Percentiles rank a stretch among this genome's conserved stretches.
These are phyloP conservation scores for Crepidotus sp. DNA, from an alignment of 1,284 basidiomycete species.

Conservation along the genomic window DNA sequence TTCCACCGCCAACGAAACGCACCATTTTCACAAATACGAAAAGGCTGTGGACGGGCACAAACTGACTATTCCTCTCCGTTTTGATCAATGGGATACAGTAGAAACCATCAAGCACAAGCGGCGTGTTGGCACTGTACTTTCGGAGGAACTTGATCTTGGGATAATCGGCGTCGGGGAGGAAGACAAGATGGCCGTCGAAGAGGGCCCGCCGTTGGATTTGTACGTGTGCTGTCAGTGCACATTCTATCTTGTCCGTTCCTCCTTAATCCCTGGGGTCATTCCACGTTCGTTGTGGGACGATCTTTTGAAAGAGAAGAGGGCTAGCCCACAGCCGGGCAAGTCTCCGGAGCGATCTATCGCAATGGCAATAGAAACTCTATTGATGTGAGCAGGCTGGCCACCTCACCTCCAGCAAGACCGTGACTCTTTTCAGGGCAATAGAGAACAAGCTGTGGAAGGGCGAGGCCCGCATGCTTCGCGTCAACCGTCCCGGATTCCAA, in stretches of 20 bases:
- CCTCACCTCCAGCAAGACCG: not conserved
- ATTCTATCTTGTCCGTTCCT: slow-evolving; percentile 57
- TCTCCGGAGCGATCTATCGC: slow-evolving; percentile 43
- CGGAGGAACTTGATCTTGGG: slow-evolving; percentile 29
- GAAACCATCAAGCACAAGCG: slow-evolving; percentile 40
- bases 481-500: slow-evolving; percentile 47
- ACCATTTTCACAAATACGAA: slow-evolving; percentile 70
- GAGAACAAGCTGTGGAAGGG: slow-evolving; percentile 68
- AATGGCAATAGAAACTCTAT: slow-evolving; percentile 56
- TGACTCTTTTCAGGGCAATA: slow-evolving; percentile 40
- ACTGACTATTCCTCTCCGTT: slow-evolving; percentile 53
- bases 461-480: slow-evolving; percentile 49
- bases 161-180: slow-evolving; percentile 27
- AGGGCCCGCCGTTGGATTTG: slow-evolving; percentile 61
- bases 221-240: slow-evolving; percentile 79
- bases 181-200: slow-evolving; percentile 28
- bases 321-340: slow-evolving; percentile 34
- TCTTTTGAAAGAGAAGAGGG: slow-evolving; percentile 35
- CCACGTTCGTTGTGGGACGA: slow-evolving; percentile 42
- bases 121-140: slow-evolving; percentile 35
- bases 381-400: slow-evolving; percentile 40
- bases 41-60: slow-evolving; percentile 56
- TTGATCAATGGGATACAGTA: slow-evolving; percentile 48
- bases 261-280: slow-evolving; percentile 61
- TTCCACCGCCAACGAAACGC: slow-evolving; percentile 52